Conservation (phyloP, 73 alveolate species). For the Halteria grandinella region DNA sequence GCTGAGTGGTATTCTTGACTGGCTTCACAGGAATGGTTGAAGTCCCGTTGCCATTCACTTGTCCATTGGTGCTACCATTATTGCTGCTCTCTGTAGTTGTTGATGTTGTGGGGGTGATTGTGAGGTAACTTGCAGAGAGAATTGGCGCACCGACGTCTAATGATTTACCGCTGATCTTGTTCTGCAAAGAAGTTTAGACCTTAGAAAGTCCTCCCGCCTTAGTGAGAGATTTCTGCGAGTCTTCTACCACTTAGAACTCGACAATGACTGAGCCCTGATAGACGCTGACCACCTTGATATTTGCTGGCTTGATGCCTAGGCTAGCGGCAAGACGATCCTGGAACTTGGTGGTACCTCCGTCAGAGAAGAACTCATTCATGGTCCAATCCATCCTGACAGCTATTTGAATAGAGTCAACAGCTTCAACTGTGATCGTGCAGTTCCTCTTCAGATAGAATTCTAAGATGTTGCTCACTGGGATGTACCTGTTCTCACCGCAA, state of each 20-base stretch:
- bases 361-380: slow-evolving; percentile 49
- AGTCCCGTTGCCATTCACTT: too few species aligned
- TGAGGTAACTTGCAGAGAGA: too few species aligned
- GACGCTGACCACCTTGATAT: slow-evolving; percentile 59
- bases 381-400: slow-evolving; percentile 54
- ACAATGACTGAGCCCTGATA: slow-evolving; percentile 61
- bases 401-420: slow-evolving; percentile 23
- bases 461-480: slow-evolving; percentile 19
- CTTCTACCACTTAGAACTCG: not conserved
- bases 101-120: too few species aligned
- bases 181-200: too few species aligned
- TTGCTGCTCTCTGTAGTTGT: too few species aligned
- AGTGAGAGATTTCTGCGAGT: too few species aligned
- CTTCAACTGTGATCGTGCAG: slow-evolving; percentile 29
- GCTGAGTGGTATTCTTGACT: too few species aligned
- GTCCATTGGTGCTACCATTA: too few species aligned
- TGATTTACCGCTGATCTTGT: too few species aligned
- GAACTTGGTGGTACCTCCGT: slow-evolving; percentile 49
- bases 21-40: too few species aligned
- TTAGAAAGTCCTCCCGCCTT: too few species aligned
- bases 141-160: too few species aligned
- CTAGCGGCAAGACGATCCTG: slow-evolving; percentile 58
- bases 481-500: slow-evolving; percentile 59
- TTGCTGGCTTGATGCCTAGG: slow-evolving; percentile 54
- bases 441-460: slow-evolving; percentile 50